Evolutionary conservation across 2,329 filamentous ascomycete genomes (phyloP), one percentile per base, ranked within the genome.

Genomic region (Dissoconium aciculare): DNA sequence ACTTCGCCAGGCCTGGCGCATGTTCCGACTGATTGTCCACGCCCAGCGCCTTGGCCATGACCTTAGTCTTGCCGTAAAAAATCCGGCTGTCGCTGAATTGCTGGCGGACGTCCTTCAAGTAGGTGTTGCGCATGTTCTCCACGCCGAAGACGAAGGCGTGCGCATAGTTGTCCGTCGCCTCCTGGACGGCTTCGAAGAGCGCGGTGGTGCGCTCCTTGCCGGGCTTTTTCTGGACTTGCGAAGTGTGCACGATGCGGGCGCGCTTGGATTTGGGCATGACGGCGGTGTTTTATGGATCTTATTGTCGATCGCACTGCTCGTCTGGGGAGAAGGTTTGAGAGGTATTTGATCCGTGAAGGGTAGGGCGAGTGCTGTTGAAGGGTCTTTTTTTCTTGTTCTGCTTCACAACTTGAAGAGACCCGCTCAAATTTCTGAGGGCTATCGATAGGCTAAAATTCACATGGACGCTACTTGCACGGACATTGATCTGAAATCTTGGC

Each of bases 31-130:
- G 48, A 44, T 74, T 67, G 32, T 67, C 75, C 42, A 71, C 70
- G 52, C 89, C 89, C 15, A 98, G 78, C 34, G 89, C 85, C 61
- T 89, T 87, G 48, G 81, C 76, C 84, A 95, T 95, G 57, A 98
- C 85, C 63, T 95, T 95, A 37, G 87, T 95, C 66, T 95, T 98
- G 62, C 87, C 89, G 60, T 94, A 95, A 73, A 95, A 95, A 55
- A 98, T 66, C 47, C 85, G 73, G 64, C 79, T 79, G 62, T 94
- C 84, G 29, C 68, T 67, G 46, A 94, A 75, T 49, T 93, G 78
- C 43, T 74, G 71, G 46, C 87, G 76, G 46, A 95, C 81, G 50
- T 83, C 74, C 64, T 94, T 93, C 50, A 95, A 64, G 59, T 93
- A 85, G 47, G 77, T 91, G 64, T 98, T 98, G 56, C 89, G 83